phyloP scores from a whole-genome alignment of 129 eudicot genomes.

The Chrysanthemum lavandulifolium region DNA sequence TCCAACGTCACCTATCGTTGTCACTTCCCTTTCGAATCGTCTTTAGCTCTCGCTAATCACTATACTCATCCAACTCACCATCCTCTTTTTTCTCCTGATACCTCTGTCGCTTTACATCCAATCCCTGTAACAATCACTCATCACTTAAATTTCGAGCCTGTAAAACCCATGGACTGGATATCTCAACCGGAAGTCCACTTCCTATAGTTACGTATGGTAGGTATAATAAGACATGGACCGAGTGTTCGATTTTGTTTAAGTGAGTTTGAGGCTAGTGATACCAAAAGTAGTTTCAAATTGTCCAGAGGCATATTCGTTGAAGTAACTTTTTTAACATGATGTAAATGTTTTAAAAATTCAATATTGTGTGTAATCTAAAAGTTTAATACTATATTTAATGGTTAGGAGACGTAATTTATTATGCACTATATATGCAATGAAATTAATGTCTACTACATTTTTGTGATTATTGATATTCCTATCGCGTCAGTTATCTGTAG shows the following conservation, averaged over 20 bases:
- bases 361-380: constrained; percentile 49
- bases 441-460: constrained; percentile 22
- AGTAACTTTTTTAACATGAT: constrained; percentile 60
- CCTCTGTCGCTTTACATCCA: constrained; percentile 51
- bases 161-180: constrained; percentile 32
- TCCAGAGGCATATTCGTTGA: constrained; percentile 54
- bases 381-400: too few relatives aligned
- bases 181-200: constrained; percentile 35
- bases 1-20: neutral
- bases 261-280: constrained; percentile 61
- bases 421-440: too few relatives aligned
- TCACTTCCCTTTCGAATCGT: constrained; percentile 48
- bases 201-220: constrained; percentile 41
- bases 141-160: neutral
- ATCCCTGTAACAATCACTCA: neutral
- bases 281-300: constrained; percentile 59
- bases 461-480: too few relatives aligned
- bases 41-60: constrained; percentile 42
- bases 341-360: constrained; percentile 54
- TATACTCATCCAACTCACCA: constrained; percentile 50
- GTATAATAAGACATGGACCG: constrained; percentile 33
- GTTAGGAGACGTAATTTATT: too few relatives aligned
- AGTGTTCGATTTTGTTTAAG: constrained; percentile 62
- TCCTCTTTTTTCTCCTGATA: constrained; percentile 64
- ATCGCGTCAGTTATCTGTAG: too few relatives aligned